phyloP scores from a whole-genome alignment of 2,329 filamentous ascomycete species.

The Colletotrichum agaves region DNA sequence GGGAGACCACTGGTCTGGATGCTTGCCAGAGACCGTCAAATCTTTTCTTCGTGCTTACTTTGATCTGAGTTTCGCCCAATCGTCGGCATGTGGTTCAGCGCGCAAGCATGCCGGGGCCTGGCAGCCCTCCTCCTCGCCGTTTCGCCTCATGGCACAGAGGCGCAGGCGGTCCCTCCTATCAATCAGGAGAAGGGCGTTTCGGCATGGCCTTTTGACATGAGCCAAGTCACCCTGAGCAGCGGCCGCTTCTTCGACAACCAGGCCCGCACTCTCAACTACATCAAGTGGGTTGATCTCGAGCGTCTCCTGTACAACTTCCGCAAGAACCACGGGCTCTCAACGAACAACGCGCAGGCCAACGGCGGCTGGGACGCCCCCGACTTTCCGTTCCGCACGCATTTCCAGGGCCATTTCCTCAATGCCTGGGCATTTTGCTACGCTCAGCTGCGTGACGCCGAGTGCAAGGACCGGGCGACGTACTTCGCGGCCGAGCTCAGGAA shows the following conservation, averaged over 20 bases:
- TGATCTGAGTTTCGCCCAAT: neutral
- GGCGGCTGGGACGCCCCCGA: conserved; percentile 65
- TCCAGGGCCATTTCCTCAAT: conserved; percentile 62
- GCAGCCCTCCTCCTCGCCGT: neutral
- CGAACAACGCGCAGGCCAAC: conserved; percentile 56
- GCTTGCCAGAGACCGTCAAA: no score
- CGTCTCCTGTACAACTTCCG: conserved; percentile 62
- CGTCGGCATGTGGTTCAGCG: conserved; percentile 11
- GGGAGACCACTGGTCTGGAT: no score
- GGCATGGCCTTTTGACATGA: conserved; percentile 52
- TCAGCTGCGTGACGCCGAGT: conserved; percentile 52
- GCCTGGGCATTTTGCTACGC: conserved; percentile 63
- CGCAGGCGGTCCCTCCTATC: conserved; percentile 43
- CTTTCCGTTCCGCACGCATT: conserved; percentile 63
- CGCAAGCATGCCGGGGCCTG: neutral
- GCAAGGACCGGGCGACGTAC: conserved; percentile 55
- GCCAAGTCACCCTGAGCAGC: conserved; percentile 50
- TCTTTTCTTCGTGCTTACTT: no score
- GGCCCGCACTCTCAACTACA: conserved; percentile 57
- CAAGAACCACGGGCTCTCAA: conserved; percentile 56
- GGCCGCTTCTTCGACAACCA: conserved; percentile 57
- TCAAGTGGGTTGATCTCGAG: conserved; percentile 57
- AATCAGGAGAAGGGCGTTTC: conserved; percentile 46
- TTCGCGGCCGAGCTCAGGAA: conserved; percentile 60
- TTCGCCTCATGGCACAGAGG: neutral